Evolutionary conservation across 164 flowering plant species (phyloP), one percentile per base, ranked within the genome.

Genomic region (Aristolochia contorta): DNA sequence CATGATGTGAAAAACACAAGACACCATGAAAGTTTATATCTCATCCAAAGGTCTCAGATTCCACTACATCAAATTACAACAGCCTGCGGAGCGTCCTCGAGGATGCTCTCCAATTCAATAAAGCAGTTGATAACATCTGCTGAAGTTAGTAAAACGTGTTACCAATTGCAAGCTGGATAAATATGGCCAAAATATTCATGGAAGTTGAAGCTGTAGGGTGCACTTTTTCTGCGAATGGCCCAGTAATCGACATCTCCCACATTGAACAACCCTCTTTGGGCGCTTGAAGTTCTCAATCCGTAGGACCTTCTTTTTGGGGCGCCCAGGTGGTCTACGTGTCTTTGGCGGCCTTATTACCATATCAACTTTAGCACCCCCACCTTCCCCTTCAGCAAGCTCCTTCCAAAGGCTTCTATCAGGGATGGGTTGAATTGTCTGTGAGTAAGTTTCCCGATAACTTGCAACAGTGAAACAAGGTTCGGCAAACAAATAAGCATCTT

Each of bases 181-280:
- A 37, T 0, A 3, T 37, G 12, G 43, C 12, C 43, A 37, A 37
- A 27, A 10, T 37, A 24, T 22, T 53, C 56, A 53, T 23, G 23
- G 56, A 27, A 53, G 56, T 54, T 48, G 54, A 58, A 64, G 54
- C 33, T 65, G 84, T 79, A 72, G 12, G 50, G 75, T 52, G 62
- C 83, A 82, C 67, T 89, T 92, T 80, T 92, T 92, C 67, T 86
- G 93, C 48, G 98, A 92, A 78, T 92, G 98, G 27, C 98, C 98
- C 51, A 89, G 72, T 84, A 85, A 72, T 65, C 72, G 96, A 67
- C 98, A 92, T 25, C 98, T 86, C 13, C 98, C 96, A 68, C 96
- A 92, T 69, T 89, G 96, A 70, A 92, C 94, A 61, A 89, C 79
- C 61, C 89, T 75, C 67, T 89, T 92, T 27, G 82, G 82, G 27